These are phyloP conservation scores for Dryas alaskensis DNA, from an alignment of 306 rosid genomes.

Conservation along the genomic window DNA sequence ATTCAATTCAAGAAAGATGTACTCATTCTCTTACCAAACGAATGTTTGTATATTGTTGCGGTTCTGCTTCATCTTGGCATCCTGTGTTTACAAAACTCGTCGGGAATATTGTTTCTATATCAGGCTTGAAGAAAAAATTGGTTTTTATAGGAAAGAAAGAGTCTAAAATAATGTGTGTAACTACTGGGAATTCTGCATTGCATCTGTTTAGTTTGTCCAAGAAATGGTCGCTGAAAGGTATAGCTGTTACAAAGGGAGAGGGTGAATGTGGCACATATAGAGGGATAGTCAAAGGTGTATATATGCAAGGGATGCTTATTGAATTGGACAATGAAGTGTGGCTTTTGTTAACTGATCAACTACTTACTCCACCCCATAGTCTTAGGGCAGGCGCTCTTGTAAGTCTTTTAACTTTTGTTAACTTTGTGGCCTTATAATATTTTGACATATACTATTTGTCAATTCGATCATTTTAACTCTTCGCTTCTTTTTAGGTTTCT, in stretches of 20 bases:
- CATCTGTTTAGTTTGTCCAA: constrained; percentile 35
- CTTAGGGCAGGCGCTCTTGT: constrained; percentile 80
- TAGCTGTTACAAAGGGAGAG: constrained; percentile 34
- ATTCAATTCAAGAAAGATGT: constrained; percentile 24
- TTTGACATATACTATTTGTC: neutral
- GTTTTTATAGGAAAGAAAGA: constrained; percentile 49
- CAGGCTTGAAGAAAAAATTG: constrained; percentile 67
- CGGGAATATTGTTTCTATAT: constrained; percentile 41
- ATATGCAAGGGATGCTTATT: constrained; percentile 85
- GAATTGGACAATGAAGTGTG: constrained; percentile 88
- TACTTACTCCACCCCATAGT: constrained; percentile 63
- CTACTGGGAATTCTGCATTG: constrained; percentile 48
- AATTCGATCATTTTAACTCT: neutral
- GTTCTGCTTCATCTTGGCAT: constrained; percentile 66
- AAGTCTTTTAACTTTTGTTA: constrained; percentile 34
- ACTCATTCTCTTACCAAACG: constrained; percentile 52
- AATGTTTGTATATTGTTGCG: constrained; percentile 56
- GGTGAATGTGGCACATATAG: constrained; percentile 68
- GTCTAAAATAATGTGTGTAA: constrained; percentile 65
- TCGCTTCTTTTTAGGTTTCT: constrained; percentile 47
- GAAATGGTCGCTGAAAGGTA: constrained; percentile 24
- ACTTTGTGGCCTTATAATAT: neutral
- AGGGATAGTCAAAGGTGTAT: constrained; percentile 60
- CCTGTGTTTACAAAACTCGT: constrained; percentile 58
- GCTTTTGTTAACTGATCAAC: constrained; percentile 73